A percentile compares a stretch with the other conserved stretches of the same genome.
These are phyloP conservation scores for Calonectria pseudoturangicola DNA, from an alignment of 2,329 filamentous ascomycete species.

Conservation along the genomic window DNA sequence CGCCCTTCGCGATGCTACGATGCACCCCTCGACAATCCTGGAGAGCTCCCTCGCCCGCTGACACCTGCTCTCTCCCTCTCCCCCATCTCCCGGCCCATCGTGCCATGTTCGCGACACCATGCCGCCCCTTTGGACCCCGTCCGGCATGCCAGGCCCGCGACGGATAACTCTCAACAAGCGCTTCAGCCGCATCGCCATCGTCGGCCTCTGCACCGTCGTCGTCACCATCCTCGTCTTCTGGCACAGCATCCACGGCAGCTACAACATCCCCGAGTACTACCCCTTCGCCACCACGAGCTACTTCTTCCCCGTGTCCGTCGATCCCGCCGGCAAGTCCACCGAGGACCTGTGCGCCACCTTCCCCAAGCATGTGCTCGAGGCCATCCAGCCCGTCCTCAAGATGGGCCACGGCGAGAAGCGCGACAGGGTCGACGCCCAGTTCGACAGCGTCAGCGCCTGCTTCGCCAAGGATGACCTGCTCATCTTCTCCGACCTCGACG, in stretches of 20 bases:
- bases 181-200: constrained; percentile 56
- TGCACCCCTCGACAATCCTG: constrained; percentile 31
- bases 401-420: constrained; percentile 57
- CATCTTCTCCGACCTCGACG: constrained; percentile 71
- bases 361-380: constrained; percentile 56
- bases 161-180: constrained; percentile 58
- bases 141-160: constrained; percentile 47
- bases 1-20: constrained; percentile 27
- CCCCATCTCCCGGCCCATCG: constrained; percentile 39
- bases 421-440: constrained; percentile 62
- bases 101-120: constrained; percentile 53
- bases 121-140: constrained; percentile 52
- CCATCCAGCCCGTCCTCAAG: constrained; percentile 59
- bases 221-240: constrained; percentile 53
- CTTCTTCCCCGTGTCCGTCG: constrained; percentile 56
- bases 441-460: constrained; percentile 72
- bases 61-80: constrained; percentile 7
- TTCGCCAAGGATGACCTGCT: constrained; percentile 64
- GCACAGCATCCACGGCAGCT: constrained; percentile 50
- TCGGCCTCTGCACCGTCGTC: constrained; percentile 49
- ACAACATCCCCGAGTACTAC: constrained; percentile 54
- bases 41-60: constrained; percentile 28
- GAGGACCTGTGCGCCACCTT: constrained; percentile 58
- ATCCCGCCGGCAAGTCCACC: constrained; percentile 50
- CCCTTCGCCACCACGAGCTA: constrained; percentile 55